Base-by-base conservation (phyloP, 805 yeast species). In the Ogataea degrootiae region DNA sequence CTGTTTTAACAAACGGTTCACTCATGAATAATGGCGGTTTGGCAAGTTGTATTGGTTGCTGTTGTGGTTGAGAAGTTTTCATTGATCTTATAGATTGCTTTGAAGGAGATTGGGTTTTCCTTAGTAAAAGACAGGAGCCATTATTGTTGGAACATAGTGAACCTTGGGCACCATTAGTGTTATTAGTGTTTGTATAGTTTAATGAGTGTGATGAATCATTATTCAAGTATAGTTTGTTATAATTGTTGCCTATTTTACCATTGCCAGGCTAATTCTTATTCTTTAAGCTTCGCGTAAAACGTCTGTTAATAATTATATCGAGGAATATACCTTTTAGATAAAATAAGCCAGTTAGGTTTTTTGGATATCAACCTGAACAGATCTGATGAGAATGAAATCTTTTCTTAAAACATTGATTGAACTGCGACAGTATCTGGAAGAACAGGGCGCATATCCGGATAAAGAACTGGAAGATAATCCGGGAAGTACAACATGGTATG, bases 1-100 rank as follows among this genome's bases (percentile, higher is more conserved):
- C 96, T 0, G 97, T 88, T 52, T 90, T 83, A 5, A 91, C 94
- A 65, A 87, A 94, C 15, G 97, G 98, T 57, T 91, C 96, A 61
- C 94, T 83, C 55, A 94, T 64, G 61, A 91, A 94, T 46, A 94
- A 69, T 5, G 90, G 89, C 43, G 69, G 59, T 44, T 57, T 49
- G 16, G 52, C 51, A n/a, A 59, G 64, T 17, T 65, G 70, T 35
- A 45, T 49, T 37, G 44, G 53, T 39, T 53, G 59, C 26, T 54
- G 58, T 22, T 42, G 48, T 44, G 48, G 58, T 41, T 55, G 42
- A 38, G 51, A 31, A 23, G 33, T n/a, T 48, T 52, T 41, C 45
- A 59, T 36, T 34, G 61, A 62, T 54, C 74, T 68, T 5, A 68
- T 57, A 1, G 78, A 73, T 33, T 78, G 76, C 36, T 65, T 60